A percentile compares a stretch with the other conserved stretches of the same genome.
phyloP scores from a whole-genome alignment of 1,139 yeast species.

The Lizanozyma gosingica region DNA sequence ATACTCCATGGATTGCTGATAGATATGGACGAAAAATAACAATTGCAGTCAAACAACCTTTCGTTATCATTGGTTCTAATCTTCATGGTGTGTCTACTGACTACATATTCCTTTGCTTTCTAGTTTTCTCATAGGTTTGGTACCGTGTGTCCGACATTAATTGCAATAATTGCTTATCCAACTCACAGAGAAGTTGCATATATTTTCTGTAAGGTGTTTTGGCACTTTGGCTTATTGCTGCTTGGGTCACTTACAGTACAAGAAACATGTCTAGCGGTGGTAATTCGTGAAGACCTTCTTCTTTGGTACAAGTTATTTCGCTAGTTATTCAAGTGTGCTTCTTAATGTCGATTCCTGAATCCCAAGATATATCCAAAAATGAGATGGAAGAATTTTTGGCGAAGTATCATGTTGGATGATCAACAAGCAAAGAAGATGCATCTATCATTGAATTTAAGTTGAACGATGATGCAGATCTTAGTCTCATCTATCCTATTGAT shows the following conservation, averaged over 20 bases:
- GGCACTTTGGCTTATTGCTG: conserved; percentile 48
- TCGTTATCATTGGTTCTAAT: conserved; percentile 27
- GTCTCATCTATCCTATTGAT: conserved; percentile 24
- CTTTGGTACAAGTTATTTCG: conserved; percentile 33
- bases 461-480: conserved; percentile 29
- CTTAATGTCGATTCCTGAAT: conserved; percentile 34
- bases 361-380: conserved; percentile 35
- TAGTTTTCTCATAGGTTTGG: conserved; percentile 34
- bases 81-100: conserved; percentile 35
- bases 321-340: conserved; percentile 19
- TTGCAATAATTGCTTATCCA: conserved; percentile 38
- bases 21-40: conserved; percentile 25
- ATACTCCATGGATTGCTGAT: conserved; percentile 19
- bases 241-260: conserved; percentile 46
- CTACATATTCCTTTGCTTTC: conserved; percentile 28
- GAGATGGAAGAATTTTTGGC: conserved; percentile 23
- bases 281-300: conserved; percentile 38
- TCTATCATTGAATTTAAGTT: conserved; percentile 36
- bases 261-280: conserved; percentile 17
- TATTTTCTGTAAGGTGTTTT: conserved; percentile 39
- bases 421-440: conserved; percentile 19
- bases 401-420: conserved; percentile 31
- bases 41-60: conserved; percentile 17
- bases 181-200: conserved; percentile 40
- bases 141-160: conserved; percentile 29